Percentiles rank a stretch among this genome's conserved stretches.
These are phyloP conservation scores for Diaporthe nobilis DNA, from an alignment of 2,329 filamentous ascomycete genomes.

Conservation along the genomic window DNA sequence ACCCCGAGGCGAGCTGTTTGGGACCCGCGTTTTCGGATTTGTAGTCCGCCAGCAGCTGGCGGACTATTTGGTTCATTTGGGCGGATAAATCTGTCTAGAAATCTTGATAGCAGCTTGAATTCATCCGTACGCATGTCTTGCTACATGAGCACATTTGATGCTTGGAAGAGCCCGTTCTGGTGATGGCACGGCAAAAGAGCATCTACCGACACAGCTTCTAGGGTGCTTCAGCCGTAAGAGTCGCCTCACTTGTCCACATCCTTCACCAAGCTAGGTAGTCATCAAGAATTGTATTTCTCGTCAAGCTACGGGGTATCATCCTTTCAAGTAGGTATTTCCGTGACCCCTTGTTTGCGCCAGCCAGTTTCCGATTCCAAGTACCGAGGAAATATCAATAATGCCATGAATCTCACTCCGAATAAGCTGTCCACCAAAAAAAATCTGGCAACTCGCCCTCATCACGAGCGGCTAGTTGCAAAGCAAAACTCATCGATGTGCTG, in stretches of 20 bases:
- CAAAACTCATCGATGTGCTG: neutral
- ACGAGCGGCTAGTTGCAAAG: neutral
- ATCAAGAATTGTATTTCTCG: conserved; percentile 3
- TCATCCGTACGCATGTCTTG: neutral
- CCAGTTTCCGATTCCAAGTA: conserved; percentile 4
- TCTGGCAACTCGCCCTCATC: neutral
- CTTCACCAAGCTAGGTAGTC: neutral
- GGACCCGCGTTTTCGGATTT: neutral
- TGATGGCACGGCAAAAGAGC: neutral
- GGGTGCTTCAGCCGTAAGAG: neutral
- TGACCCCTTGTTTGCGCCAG: conserved; percentile 25
- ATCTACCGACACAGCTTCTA: neutral
- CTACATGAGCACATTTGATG: neutral
- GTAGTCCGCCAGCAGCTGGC: neutral
- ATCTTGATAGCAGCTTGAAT: neutral
- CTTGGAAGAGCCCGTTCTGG: neutral
- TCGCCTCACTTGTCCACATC: neutral
- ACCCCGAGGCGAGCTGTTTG: neutral
- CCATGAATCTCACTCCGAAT: neutral
- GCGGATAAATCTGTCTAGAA: neutral
- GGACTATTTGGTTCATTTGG: too few relatives aligned
- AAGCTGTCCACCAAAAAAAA: neutral
- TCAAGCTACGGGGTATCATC: conserved; percentile 32
- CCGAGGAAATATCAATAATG: neutral
- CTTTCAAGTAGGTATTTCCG: neutral